These are phyloP conservation scores for Lentinula lateritia DNA, from an alignment of 768 basidiomycete species.

Conservation along the genomic window DNA sequence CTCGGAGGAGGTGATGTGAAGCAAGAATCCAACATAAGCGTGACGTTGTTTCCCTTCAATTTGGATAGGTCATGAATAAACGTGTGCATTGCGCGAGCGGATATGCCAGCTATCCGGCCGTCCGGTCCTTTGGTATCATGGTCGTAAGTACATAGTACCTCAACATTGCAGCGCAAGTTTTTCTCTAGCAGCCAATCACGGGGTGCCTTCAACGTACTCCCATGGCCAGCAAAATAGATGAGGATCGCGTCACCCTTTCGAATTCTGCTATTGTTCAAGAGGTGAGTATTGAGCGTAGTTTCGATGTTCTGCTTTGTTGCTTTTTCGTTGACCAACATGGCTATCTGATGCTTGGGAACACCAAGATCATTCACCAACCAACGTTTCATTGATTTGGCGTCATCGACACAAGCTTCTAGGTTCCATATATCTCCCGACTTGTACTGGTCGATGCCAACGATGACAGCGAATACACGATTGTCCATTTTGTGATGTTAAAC, in stretches of 20 bases:
- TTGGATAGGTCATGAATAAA: conserved; percentile 52
- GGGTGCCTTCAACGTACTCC: conserved; percentile 53
- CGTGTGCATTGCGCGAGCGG: conserved; percentile 59
- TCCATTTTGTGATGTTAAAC: conserved; percentile 21
- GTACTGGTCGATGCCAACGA: conserved; percentile 68
- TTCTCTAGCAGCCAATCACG: conserved; percentile 48
- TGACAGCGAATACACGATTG: conserved; percentile 53
- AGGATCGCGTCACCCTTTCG: conserved; percentile 59
- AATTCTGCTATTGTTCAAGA: conserved; percentile 57
- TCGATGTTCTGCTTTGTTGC: conserved; percentile 62
- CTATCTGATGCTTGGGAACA: conserved; percentile 55
- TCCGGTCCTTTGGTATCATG: conserved; percentile 45
- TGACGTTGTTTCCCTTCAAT: conserved; percentile 65
- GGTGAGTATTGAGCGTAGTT: conserved; percentile 52
- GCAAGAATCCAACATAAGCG: conserved; percentile 61
- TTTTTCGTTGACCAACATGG: conserved; percentile 48
- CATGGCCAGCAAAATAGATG: conserved; percentile 74
- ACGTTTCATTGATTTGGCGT: conserved; percentile 51
- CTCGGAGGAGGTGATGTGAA: conserved; percentile 42
- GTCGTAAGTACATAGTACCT: conserved; percentile 65
- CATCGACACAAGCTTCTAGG: conserved; percentile 59
- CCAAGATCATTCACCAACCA: conserved; percentile 54
- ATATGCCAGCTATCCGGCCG: conserved; percentile 55
- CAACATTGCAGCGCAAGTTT: conserved; percentile 28
- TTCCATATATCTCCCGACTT: conserved; percentile 57